Evolutionary conservation across 2,329 filamentous ascomycete genomes (phyloP).

Genomic region (Pseudogymnoascus sp.): DNA sequence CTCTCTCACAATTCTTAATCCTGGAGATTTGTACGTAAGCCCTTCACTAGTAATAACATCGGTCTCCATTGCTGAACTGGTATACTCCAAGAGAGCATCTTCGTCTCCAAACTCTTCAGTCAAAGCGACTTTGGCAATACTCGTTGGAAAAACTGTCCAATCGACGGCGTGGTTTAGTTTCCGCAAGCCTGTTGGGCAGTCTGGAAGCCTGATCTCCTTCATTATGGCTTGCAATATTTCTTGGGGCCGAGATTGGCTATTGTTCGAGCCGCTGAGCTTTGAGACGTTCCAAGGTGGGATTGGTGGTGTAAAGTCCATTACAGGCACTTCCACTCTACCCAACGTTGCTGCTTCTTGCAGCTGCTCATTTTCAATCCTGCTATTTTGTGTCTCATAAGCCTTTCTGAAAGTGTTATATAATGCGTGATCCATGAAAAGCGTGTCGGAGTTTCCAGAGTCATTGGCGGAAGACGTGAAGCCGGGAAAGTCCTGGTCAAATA

Average conservation of each 20-base stretch:
- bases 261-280: neutral
- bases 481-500: conserved; percentile 11
- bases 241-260: conserved; percentile 18
- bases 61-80: conserved; percentile 26
- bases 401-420: conserved; percentile 16
- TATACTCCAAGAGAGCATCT: conserved; percentile 30
- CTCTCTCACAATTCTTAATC: conserved; percentile 39
- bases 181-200: conserved; percentile 35
- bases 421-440: neutral
- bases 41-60: conserved; percentile 33
- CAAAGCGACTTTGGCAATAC: conserved; percentile 30
- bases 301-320: conserved; percentile 36
- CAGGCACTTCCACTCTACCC: conserved; percentile 41
- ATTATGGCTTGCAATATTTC: conserved; percentile 21
- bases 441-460: neutral
- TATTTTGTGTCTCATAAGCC: conserved; percentile 17
- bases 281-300: conserved; percentile 39
- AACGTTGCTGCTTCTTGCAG: conserved; percentile 31
- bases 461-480: neutral
- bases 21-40: conserved; percentile 41
- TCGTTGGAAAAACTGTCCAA: conserved; percentile 40
- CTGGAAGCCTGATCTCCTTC: conserved; percentile 27
- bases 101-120: conserved; percentile 36
- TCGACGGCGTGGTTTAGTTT: conserved; percentile 34
- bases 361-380: conserved; percentile 26